Base-by-base conservation (phyloP, 139 green algal genomes). In the Edaphochlamys debaryana region DNA sequence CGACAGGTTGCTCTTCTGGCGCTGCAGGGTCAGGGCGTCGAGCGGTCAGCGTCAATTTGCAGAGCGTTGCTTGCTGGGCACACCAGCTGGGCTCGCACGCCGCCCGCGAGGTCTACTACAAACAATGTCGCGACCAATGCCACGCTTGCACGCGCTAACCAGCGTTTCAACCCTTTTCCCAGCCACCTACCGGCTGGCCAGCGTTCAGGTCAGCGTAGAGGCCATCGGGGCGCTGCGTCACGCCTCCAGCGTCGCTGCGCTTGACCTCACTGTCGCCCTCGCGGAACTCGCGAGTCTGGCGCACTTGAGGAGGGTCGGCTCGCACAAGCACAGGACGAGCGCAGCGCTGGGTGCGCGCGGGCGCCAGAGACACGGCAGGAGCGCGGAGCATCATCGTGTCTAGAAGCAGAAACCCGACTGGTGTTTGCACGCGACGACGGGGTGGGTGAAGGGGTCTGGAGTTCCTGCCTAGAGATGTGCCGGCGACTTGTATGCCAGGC, bases 1-100 rank as follows among this genome's bases (percentile, higher is more conserved):
- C 15, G 85, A 91, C 84, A 94, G 54, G 87, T 92, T 91, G 74
- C 85, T 71, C 72, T 90, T 69, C 48, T 11, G 50, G 2, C 38
- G 77, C 45, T 32, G 63, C 63, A 54, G 77, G 32, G 3, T 32
- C 25, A 68, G 15, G 56, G 52, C 17, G 52, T 67, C 58, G 11
- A 54, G 45, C 11, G 45, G 45, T 54, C 11, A 22, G 45, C 45
- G 45, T 9, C 45, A 54, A 54, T 9, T 13, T 22, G 13, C 45
- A 54, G 45, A 9, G 13, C 13, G 45, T 54, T 54, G 45, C 11
- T 54, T 13, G 13, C 9, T 9, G 11, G 45, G 9, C 11, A 54
- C 11, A 54, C 45, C 45, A 54, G 45, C 45, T 54, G 45, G 45
- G 11, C 9, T 54, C 45, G 45, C 45, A 54, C 9, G 13, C 11